Evolutionary conservation across 2,329 filamentous ascomycete genomes (phyloP).

Genomic region (Trichophyton rubrum): DNA sequence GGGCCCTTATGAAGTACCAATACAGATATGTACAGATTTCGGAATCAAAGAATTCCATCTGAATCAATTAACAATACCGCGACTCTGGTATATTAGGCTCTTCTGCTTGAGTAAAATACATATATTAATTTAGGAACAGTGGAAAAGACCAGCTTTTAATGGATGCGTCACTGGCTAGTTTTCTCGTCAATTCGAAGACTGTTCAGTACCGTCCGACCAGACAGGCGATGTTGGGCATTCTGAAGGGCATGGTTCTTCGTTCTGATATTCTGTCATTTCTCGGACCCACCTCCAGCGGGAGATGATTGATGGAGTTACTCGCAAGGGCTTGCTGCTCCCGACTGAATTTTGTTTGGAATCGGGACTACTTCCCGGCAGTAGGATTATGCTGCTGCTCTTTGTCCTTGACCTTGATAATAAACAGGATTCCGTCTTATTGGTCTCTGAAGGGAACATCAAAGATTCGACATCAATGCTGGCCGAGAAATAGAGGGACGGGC

Average conservation of each 20-base stretch:
- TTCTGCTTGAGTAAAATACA: too few species aligned
- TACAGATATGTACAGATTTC: background rate
- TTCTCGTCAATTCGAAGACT: background rate
- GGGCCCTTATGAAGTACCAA: background rate
- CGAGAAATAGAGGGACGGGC: conserved; percentile 8
- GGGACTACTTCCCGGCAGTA: conserved; percentile 16
- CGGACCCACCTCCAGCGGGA: conserved; percentile 11
- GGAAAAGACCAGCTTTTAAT: background rate
- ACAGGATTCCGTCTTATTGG: background rate
- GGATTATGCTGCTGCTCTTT: conserved; percentile 19
- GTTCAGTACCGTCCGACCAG: background rate
- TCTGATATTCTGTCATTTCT: background rate
- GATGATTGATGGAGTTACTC: conserved; percentile 11
- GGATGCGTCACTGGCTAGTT: background rate
- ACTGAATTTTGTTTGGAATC: background rate
- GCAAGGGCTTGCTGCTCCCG: background rate
- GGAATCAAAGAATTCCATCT: background rate
- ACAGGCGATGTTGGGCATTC: background rate
- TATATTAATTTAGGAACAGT: background rate
- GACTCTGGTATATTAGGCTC: too few species aligned
- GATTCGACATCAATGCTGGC: conserved; percentile 6
- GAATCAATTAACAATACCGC: background rate
- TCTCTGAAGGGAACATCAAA: background rate
- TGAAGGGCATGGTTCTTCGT: background rate
- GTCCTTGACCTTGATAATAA: conserved; percentile 11